Evolutionary conservation across 371 early-diverging fungal species (phyloP).

Genomic region (Mortierella sp.): DNA sequence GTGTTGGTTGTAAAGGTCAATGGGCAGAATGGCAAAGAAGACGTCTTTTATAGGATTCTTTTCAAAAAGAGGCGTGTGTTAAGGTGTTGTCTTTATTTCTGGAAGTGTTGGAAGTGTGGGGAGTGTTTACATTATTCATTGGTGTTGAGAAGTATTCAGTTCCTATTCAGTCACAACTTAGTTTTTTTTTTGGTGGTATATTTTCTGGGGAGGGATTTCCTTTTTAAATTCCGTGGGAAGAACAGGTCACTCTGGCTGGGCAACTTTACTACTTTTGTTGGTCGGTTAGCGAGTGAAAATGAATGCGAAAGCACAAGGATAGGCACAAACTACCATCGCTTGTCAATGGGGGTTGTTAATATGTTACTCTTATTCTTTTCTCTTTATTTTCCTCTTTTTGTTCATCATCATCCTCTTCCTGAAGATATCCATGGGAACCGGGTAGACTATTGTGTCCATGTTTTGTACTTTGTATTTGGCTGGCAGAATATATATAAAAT

Average conservation of each 20-base stretch:
- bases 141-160: neutral
- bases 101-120: neutral
- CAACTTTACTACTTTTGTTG: neutral
- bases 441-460: too few species aligned
- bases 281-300: too few species aligned
- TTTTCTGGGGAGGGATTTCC: constrained; percentile 39
- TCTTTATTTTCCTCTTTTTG: too few species aligned
- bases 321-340: too few species aligned
- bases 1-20: too few species aligned
- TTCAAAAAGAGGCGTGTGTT: neutral
- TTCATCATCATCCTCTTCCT: too few species aligned
- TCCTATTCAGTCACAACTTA: constrained; percentile 3
- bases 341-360: too few species aligned
- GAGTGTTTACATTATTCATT: neutral
- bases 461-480: too few species aligned
- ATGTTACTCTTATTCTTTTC: too few species aligned
- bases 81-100: constrained; percentile 5
- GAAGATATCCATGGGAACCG: too few species aligned
- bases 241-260: constrained; percentile 3
- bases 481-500: neutral
- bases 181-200: neutral
- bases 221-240: constrained; percentile 58
- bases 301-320: too few species aligned
- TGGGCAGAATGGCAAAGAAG: too few species aligned
- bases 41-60: constrained; percentile 10